A percentile compares a stretch with the other conserved stretches of the same genome.
Conservation (phyloP, 441 rosid species). For the California macrophylla region DNA sequence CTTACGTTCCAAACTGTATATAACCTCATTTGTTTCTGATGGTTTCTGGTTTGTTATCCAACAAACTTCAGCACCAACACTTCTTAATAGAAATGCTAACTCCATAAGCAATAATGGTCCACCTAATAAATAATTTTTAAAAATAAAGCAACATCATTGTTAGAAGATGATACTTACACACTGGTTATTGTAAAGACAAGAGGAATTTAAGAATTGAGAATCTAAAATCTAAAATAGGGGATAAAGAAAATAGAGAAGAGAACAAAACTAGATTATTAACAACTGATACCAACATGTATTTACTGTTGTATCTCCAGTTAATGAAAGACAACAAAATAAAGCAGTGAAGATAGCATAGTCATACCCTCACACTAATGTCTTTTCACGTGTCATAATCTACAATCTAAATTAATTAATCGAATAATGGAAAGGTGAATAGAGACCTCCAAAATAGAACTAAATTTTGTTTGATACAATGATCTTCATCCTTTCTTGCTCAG, state of each 20-base stretch:
- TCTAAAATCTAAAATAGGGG: neutral
- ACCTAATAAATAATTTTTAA: conserved; percentile 22
- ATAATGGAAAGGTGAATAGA: no score
- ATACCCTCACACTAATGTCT: neutral
- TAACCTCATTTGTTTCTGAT: conserved; percentile 32
- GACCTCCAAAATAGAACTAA: no score
- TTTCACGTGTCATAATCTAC: neutral
- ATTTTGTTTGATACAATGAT: neutral
- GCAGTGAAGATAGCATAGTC: neutral
- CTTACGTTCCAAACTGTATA: conserved; percentile 53
- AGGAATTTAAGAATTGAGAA: neutral
- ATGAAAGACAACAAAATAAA: neutral
- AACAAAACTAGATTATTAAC: no score
- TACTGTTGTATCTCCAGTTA: neutral
- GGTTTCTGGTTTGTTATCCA: conserved; percentile 51
- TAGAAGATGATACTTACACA: neutral
- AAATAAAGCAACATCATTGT: neutral
- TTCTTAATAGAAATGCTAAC: conserved; percentile 51
- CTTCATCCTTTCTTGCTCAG: neutral
- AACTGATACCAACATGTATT: neutral
- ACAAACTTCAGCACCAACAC: conserved; percentile 48
- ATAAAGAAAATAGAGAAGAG: no score
- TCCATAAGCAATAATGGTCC: conserved; percentile 60
- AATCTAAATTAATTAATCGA: neutral
- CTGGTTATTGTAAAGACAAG: neutral